These are phyloP conservation scores for Parasitella parasitica DNA, from an alignment of 371 early-diverging fungal species.

Conservation along the genomic window DNA sequence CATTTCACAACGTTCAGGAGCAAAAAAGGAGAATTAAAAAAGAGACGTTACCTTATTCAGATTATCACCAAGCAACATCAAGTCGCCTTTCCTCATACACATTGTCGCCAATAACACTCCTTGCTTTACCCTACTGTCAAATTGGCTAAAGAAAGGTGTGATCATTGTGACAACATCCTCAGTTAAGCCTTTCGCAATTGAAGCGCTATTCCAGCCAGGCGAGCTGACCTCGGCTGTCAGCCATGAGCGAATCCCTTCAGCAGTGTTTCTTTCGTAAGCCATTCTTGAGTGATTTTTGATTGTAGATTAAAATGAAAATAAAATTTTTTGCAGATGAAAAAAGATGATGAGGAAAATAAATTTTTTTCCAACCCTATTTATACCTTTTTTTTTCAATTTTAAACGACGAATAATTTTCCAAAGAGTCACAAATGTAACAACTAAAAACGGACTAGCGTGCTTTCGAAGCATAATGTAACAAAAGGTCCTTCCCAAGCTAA, in stretches of 20 bases:
- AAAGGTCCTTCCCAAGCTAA: too few species aligned
- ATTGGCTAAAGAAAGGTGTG: constrained; percentile 15
- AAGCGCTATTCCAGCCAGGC: constrained; percentile 32
- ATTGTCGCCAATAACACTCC: constrained; percentile 20
- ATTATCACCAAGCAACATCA: constrained; percentile 8
- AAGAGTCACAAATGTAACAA: neutral
- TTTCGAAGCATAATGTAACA: too few species aligned
- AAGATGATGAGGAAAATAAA: constrained; percentile 11
- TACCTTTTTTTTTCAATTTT: neutral
- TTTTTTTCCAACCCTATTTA: constrained; percentile 5
- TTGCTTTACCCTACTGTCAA: constrained; percentile 21
- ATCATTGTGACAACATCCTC: constrained; percentile 31
- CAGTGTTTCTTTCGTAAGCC: constrained; percentile 29
- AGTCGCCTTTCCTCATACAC: constrained; percentile 19
- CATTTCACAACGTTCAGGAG: neutral
- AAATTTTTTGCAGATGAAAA: constrained; percentile 4
- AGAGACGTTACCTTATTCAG: constrained; percentile 26
- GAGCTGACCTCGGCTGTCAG: constrained; percentile 22
- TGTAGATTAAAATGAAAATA: neutral
- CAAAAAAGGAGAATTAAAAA: neutral
- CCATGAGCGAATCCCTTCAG: constrained; percentile 30
- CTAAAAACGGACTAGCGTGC: too few species aligned
- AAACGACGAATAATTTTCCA: neutral
- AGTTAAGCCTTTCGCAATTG: constrained; percentile 31
- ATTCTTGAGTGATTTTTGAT: neutral